Evolutionary conservation across 148 eudicot species (phyloP).

Genomic region (Dianthus caryophyllus): DNA sequence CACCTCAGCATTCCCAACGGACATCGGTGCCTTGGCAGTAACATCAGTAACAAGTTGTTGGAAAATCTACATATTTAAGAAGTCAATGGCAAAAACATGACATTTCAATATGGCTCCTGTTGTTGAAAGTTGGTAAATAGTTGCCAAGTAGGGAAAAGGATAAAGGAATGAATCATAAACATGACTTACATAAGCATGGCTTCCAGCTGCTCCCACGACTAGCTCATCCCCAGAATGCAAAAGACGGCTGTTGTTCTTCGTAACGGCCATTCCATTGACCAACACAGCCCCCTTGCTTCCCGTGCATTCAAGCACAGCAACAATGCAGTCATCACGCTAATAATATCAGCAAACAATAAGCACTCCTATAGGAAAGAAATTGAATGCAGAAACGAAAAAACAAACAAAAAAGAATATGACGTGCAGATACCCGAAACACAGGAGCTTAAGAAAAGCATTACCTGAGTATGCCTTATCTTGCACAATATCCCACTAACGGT

Average conservation of each 20-base stretch:
- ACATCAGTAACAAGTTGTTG: conserved; percentile 50
- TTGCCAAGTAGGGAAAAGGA: too few species aligned
- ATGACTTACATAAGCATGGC: conserved; percentile 84
- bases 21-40: conserved; percentile 53
- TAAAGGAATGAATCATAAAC: not conserved
- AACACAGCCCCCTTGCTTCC: conserved; percentile 80
- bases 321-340: conserved; percentile 58
- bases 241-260: conserved; percentile 49
- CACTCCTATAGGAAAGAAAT: conserved; percentile 35
- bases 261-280: conserved; percentile 64
- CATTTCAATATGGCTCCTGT: not conserved
- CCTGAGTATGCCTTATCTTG: conserved; percentile 61
- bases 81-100: conserved; percentile 35
- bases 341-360: conserved; percentile 44
- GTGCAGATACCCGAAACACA: too few species aligned
- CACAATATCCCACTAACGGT: conserved; percentile 49
- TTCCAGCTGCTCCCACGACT: conserved; percentile 55
- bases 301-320: conserved; percentile 73
- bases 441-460: conserved; percentile 21
- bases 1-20: conserved; percentile 48
- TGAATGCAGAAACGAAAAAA: conserved; percentile 16
- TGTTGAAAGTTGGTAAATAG: not conserved
- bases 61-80: conserved; percentile 45
- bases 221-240: conserved; percentile 87
- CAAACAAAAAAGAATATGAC: not conserved